These are phyloP conservation scores for Colletotrichum viniferum DNA, from an alignment of 2,329 filamentous ascomycete genomes.

Conservation along the genomic window DNA sequence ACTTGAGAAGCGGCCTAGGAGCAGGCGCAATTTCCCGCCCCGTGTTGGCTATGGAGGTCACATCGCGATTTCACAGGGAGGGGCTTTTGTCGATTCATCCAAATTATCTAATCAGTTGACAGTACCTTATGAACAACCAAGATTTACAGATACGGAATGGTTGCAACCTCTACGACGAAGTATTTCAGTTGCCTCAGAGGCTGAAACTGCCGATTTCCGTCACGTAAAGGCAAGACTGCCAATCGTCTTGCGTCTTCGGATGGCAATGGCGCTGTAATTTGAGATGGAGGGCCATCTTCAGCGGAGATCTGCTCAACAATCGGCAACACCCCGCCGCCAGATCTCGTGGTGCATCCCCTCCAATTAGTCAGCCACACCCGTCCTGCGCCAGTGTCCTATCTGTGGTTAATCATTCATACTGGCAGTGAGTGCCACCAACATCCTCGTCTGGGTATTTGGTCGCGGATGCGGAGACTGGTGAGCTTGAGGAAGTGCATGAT, in stretches of 20 bases:
- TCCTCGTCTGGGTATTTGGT: background rate
- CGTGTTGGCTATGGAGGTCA: background rate
- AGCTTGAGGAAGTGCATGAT: background rate
- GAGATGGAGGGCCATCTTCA: background rate
- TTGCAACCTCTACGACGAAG: background rate
- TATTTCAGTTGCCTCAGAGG: background rate
- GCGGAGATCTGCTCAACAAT: background rate
- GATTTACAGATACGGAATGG: background rate
- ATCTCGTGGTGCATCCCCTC: background rate
- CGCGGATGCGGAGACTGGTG: background rate
- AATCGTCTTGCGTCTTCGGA: background rate
- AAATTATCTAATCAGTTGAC: background rate
- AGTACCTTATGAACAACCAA: background rate
- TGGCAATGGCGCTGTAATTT: background rate
- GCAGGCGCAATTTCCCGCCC: constrained; percentile 1
- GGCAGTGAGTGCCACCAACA: background rate
- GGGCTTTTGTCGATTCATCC: background rate
- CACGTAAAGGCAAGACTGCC: background rate
- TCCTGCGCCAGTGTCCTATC: background rate
- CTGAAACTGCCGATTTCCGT: constrained; percentile 9
- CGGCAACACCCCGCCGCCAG: background rate
- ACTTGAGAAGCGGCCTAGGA: background rate
- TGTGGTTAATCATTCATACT: background rate
- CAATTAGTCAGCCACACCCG: background rate
- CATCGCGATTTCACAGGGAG: background rate